Conservation (phyloP, 2,329 filamentous ascomycete genomes). For the Alternaria incomplexa region DNA sequence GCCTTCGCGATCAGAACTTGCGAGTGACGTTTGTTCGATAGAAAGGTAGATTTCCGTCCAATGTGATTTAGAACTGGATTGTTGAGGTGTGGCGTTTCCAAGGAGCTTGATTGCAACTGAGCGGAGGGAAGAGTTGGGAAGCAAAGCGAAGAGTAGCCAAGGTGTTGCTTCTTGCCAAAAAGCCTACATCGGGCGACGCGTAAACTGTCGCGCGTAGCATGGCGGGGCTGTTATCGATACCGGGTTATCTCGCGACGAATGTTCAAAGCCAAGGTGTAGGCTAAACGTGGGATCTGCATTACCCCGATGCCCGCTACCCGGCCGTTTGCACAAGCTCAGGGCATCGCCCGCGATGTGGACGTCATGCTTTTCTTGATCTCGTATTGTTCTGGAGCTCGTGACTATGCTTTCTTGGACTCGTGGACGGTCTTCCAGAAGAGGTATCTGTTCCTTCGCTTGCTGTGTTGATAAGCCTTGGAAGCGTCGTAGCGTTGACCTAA, state of each 20-base stretch:
- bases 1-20: neutral
- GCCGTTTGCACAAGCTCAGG: neutral
- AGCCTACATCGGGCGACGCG: neutral
- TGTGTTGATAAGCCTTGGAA: neutral
- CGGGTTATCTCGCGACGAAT: constrained; percentile 28
- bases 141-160: constrained; percentile 5
- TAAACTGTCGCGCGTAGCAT: constrained; percentile 1
- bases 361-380: neutral
- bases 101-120: too few relatives aligned
- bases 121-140: neutral
- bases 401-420: neutral
- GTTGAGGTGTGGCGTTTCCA: neutral
- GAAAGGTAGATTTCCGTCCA: neutral
- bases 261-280: constrained; percentile 2
- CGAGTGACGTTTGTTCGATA: neutral
- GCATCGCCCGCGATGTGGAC: constrained; percentile 6
- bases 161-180: neutral
- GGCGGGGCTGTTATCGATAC: constrained; percentile 21
- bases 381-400: neutral
- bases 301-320: constrained; percentile 30
- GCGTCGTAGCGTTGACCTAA: too few relatives aligned
- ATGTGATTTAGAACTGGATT: neutral
- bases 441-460: neutral
- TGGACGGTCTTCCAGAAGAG: constrained; percentile 3
- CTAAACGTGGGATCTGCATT: constrained; percentile 33